Conservation (phyloP, 2,329 filamentous ascomycete genomes). For the Immersiporthe knoxdaviesiana region DNA sequence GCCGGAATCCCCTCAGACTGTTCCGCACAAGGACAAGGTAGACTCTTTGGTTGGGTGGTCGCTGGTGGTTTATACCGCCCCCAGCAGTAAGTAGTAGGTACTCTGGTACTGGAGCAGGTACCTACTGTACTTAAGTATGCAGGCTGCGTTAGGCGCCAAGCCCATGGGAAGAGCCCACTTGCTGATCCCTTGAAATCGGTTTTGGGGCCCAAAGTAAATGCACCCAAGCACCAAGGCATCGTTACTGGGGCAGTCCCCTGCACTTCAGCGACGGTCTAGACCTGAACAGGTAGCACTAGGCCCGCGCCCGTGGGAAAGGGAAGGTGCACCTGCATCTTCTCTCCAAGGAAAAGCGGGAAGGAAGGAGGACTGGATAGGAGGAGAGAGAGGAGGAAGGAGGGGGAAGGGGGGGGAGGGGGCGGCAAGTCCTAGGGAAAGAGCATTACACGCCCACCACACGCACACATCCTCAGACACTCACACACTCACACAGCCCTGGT, state of each 20-base stretch:
- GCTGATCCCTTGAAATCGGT: neutral
- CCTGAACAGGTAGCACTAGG: constrained; percentile 1
- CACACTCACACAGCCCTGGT: neutral
- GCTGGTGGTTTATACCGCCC: neutral
- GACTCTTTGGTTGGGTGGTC: neutral
- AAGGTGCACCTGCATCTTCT: constrained; percentile 11
- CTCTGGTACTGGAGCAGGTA: neutral
- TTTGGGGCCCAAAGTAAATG: neutral
- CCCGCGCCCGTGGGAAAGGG: constrained; percentile 14
- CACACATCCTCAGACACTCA: too few species aligned
- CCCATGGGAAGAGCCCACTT: neutral
- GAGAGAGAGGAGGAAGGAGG: neutral
- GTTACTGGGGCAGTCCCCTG: neutral
- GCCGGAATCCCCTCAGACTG: constrained; percentile 9
- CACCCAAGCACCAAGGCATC: neutral
- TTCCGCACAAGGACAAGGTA: constrained; percentile 3
- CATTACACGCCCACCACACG: neutral
- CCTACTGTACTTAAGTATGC: too few species aligned
- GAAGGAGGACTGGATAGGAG: neutral
- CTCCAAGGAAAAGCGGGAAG: neutral
- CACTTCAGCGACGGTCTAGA: neutral
- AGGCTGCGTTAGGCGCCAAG: neutral
- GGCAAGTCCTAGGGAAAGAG: neutral
- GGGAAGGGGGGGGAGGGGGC: too few species aligned
- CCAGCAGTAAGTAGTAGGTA: neutral